Conservation (phyloP, 2,329 filamentous ascomycete species). For the Thelonectria olida region DNA sequence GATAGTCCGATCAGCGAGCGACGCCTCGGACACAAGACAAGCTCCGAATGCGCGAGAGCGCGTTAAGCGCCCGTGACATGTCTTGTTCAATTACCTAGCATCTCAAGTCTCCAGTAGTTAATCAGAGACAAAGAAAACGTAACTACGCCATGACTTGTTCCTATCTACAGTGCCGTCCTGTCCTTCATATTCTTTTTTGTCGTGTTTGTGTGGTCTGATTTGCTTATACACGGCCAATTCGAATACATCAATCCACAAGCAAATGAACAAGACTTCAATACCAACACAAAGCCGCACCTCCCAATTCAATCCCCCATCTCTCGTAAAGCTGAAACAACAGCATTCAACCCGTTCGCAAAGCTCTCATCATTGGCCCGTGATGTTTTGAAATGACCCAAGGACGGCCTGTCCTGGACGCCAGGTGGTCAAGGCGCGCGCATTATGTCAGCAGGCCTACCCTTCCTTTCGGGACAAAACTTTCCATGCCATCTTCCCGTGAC, state of each 20-base stretch:
- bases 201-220: not conserved
- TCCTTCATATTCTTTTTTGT: too few species aligned
- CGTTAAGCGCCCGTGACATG: not conserved
- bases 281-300: not conserved
- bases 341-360: too few species aligned
- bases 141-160: too few species aligned
- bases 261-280: not conserved
- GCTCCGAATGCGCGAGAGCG: not conserved
- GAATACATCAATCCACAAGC: not conserved
- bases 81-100: too few species aligned
- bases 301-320: too few species aligned
- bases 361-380: not conserved
- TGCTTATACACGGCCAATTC: not conserved
- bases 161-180: too few species aligned
- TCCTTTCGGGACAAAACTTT: slow-evolving; percentile 37
- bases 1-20: not conserved
- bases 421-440: slow-evolving; percentile 21
- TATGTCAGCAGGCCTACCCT: slow-evolving; percentile 39
- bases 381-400: not conserved
- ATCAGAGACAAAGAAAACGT: too few species aligned
- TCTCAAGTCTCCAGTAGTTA: too few species aligned
- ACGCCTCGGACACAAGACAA: not conserved
- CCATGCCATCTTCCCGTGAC: slow-evolving; percentile 33
- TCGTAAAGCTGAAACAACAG: not conserved
- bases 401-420: not conserved